A percentile compares a stretch with the other conserved stretches of the same genome.
These are phyloP conservation scores for Hydrangea macrophylla DNA, from an alignment of 148 eudicot species.

Conservation along the genomic window DNA sequence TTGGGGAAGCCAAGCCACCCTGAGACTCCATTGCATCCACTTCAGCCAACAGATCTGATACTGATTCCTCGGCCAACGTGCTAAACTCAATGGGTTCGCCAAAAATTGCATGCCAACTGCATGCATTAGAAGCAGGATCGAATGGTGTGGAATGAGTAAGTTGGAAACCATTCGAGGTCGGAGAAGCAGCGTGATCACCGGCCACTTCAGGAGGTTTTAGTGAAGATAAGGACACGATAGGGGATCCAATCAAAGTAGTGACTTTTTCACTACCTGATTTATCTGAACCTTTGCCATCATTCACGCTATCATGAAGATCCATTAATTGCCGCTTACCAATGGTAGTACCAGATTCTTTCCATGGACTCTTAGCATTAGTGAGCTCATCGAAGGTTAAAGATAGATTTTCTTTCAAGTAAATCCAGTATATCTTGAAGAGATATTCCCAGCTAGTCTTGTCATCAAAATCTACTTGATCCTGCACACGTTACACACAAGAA, in stretches of 20 bases:
- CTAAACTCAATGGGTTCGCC: conserved; percentile 72
- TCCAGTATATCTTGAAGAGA: conserved; percentile 92
- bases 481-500: conserved; percentile 23
- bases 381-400: conserved; percentile 70
- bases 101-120: conserved; percentile 48
- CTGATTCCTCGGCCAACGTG: conserved; percentile 85
- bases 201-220: conserved; percentile 27
- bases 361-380: conserved; percentile 63
- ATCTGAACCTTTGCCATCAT: conserved; percentile 24
- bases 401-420: conserved; percentile 62
- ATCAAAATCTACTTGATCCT: conserved; percentile 95
- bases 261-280: conserved; percentile 25
- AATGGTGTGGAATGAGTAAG: conserved; percentile 31
- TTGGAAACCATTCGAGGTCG: conserved; percentile 32
- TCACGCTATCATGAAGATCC: conserved; percentile 10
- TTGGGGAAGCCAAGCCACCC: conserved; percentile 59
- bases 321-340: conserved; percentile 16
- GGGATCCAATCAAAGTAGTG: conserved; percentile 20
- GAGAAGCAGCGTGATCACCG: conserved; percentile 22
- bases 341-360: conserved; percentile 37
- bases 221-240: conserved; percentile 39
- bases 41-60: conserved; percentile 89
- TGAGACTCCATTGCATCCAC: conserved; percentile 96
- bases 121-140: conserved; percentile 35
- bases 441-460: conserved; percentile 93